phyloP scores from a whole-genome alignment of 192 early-diverging fungal species.

The Dissophora globulifera region DNA sequence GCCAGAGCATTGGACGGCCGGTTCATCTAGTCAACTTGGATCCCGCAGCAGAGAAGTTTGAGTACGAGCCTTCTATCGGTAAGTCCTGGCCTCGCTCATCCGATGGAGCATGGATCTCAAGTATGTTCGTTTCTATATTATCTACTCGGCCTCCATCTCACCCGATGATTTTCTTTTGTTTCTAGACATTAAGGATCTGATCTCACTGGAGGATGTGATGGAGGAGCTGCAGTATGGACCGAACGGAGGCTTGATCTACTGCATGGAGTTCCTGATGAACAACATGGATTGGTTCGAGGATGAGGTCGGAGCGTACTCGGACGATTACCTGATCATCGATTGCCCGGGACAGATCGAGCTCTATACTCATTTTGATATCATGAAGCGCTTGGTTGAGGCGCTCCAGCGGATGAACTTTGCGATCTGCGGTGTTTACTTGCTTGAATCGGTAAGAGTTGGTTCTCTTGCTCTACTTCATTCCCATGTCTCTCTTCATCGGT shows the following conservation, averaged over 20 bases:
- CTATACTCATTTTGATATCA: conserved; percentile 98
- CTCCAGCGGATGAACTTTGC: conserved; percentile 80
- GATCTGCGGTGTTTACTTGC: conserved; percentile 92
- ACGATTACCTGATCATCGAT: conserved; percentile 98
- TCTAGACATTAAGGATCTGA: conserved; percentile 92
- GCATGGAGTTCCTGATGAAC: conserved; percentile 94
- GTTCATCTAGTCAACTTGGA: conserved; percentile 97
- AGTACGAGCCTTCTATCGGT: conserved; percentile 91
- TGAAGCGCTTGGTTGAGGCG: conserved; percentile 80
- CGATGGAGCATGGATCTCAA: no score
- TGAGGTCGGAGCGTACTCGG: conserved; percentile 88
- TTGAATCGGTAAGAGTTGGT: conserved; percentile 69
- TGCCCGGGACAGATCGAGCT: conserved; percentile 99
- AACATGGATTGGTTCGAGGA: conserved; percentile 99
- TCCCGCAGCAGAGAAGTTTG: conserved; percentile 96
- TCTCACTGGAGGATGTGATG: conserved; percentile 98
- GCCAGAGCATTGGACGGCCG: conserved; percentile 80
- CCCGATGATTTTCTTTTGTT: no score
- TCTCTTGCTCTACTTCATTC: not conserved
- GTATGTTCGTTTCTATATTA: no score
- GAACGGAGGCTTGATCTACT: conserved; percentile 97
- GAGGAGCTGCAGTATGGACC: conserved; percentile 97
- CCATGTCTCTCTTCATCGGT: no score
- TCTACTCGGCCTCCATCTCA: no score
- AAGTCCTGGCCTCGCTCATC: no score